Evolutionary conservation across 768 basidiomycete genomes (phyloP).

Genomic region (Galerina sulciceps): DNA sequence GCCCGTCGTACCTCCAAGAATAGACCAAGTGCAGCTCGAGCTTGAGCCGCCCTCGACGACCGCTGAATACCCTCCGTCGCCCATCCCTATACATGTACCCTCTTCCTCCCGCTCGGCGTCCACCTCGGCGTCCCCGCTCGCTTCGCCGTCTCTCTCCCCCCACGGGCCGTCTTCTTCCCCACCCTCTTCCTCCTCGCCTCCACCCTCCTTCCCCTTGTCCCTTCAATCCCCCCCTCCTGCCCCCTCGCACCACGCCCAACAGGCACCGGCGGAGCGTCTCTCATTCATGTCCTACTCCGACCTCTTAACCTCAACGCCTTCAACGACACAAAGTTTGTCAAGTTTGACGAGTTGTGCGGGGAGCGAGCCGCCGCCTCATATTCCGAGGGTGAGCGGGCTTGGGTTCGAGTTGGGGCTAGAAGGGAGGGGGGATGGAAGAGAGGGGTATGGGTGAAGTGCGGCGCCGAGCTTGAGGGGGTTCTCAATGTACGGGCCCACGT

Average conservation of each 20-base stretch:
- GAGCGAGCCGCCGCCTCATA: slow-evolving; percentile 73
- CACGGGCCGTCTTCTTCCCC: slow-evolving; percentile 4
- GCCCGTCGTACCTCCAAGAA: not conserved
- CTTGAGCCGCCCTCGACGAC: not conserved
- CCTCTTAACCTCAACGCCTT: slow-evolving; percentile 77
- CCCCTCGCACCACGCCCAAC: slow-evolving; percentile 46
- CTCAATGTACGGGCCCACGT: slow-evolving; percentile 11
- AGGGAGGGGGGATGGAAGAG: too few relatives aligned
- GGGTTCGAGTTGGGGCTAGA: too few relatives aligned
- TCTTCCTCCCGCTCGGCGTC: too few relatives aligned
- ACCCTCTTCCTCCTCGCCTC: slow-evolving; percentile 7
- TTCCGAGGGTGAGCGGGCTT: slow-evolving; percentile 60
- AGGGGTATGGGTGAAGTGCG: slow-evolving; percentile 23
- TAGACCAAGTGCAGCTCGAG: too few relatives aligned
- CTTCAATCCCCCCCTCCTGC: slow-evolving; percentile 38
- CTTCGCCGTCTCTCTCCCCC: slow-evolving; percentile 5
- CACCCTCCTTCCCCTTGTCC: slow-evolving; percentile 9
- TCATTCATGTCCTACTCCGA: slow-evolving; percentile 92
- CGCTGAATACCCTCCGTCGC: not conserved
- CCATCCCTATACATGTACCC: too few relatives aligned
- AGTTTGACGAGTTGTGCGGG: slow-evolving; percentile 65
- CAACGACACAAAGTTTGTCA: slow-evolving; percentile 70
- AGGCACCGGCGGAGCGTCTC: too few relatives aligned
- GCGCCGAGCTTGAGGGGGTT: slow-evolving; percentile 31
- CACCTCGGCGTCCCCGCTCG: too few relatives aligned